A percentile compares a stretch with the other conserved stretches of the same genome.
Conservation (phyloP, 331 rosid species). For the Erythrophleum ivorense region DNA sequence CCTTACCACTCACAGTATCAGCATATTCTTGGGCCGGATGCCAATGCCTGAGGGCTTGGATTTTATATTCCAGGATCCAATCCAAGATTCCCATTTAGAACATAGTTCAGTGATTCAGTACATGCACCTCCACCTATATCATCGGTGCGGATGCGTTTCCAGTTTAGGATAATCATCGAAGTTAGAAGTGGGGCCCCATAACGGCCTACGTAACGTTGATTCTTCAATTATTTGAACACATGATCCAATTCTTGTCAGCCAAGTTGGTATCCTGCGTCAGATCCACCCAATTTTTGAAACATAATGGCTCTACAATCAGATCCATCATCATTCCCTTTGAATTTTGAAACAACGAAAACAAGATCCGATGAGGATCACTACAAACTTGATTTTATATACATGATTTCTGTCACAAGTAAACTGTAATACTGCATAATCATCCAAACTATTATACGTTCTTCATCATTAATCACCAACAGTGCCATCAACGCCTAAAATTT, state of each 20-base stretch:
- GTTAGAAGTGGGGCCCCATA: neutral
- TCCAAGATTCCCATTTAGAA: constrained; percentile 4
- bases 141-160: neutral
- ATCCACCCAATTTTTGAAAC: neutral
- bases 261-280: constrained; percentile 22
- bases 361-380: neutral
- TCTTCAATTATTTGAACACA: neutral
- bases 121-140: neutral
- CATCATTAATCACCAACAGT: neutral
- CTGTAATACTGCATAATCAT: neutral
- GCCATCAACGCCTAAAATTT: constrained; percentile 28
- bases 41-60: constrained; percentile 4
- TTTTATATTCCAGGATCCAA: constrained; percentile 10
- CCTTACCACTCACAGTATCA: neutral
- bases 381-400: constrained; percentile 27
- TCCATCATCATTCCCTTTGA: neutral
- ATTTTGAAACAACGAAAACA: neutral
- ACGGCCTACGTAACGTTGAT: neutral
- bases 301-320: neutral
- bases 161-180: neutral
- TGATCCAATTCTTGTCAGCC: neutral
- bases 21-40: constrained; percentile 42
- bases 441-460: constrained; percentile 21
- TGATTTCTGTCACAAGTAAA: neutral
- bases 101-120: neutral